Evolutionary conservation across 1,139 yeast genomes (phyloP), one percentile per base, ranked within the genome.

Genomic region (Meyerozyma athensensis): DNA sequence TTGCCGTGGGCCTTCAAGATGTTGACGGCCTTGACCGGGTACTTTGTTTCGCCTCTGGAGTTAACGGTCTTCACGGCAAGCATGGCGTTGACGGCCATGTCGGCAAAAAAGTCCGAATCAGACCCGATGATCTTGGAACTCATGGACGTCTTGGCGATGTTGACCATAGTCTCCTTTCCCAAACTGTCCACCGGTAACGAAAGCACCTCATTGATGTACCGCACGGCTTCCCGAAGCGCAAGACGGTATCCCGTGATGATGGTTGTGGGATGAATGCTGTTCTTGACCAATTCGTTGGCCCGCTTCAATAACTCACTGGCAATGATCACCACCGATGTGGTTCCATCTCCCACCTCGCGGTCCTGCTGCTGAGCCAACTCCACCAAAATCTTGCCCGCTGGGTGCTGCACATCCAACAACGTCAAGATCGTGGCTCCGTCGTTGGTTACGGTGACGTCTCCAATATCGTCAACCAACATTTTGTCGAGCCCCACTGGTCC

Each of bases 401-500:
- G 99, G 60, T 94, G 99, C 63, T 94, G 97, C 38, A 94, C 97
- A 58, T 94, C 98, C 47, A 94, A 72, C 43, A 94, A 67, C 8
- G 92, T 76, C 47, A 94, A 72, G 49, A 94, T 94, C 7, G 98
- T 94, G 40, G 99, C 98, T 46, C 99, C 99, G 61, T 94, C 99
- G 59, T 94, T 94, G 38, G 99, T 94, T 39, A 94, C 97, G 5
- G 97, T 90, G 36, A 94, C 97, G 65, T 94, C 99, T 44, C 98
- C 98, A 65, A 94, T 94, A 58, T 94, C 98, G 63, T 94, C 99
- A 36, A 94, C 99, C 43, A 94, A 74, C 97, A 94, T 92, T 69
- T 94, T 94, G 65, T 94, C 99, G 41, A 94, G 74, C 18, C 99
- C 99, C 30, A 92, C 98, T 7, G 99, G 99, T 5, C 99, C 99